phyloP scores from a whole-genome alignment of 306 rosid species.

The Mucuna pruriens region DNA sequence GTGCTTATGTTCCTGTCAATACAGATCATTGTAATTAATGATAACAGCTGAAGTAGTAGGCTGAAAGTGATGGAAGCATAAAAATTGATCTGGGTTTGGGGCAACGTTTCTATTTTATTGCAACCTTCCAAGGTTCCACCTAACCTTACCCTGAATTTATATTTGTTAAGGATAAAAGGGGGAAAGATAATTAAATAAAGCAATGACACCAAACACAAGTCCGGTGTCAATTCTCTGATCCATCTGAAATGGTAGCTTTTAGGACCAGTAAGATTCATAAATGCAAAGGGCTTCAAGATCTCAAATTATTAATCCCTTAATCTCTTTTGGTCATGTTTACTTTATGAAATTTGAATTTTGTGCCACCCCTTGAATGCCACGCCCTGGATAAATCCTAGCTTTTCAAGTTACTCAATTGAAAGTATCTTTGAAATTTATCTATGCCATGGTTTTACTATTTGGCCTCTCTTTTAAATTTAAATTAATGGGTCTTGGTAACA shows the following conservation, averaged over 20 bases:
- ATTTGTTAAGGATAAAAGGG: conserved; percentile 17
- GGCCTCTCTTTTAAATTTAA: background rate
- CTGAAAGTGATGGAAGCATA: conserved; percentile 47
- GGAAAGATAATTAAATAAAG: background rate
- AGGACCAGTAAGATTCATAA: conserved; percentile 38
- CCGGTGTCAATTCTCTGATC: conserved; percentile 17
- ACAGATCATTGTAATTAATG: conserved; percentile 25
- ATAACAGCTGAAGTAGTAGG: conserved; percentile 31
- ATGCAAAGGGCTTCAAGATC: conserved; percentile 14
- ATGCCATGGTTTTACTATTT: conserved; percentile 10
- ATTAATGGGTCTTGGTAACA: no score
- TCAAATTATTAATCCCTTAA: conserved; percentile 24
- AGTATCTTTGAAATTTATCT: background rate
- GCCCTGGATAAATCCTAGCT: background rate
- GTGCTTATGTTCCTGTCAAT: conserved; percentile 37
- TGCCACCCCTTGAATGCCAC: background rate
- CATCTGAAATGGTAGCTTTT: conserved; percentile 39
- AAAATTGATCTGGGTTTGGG: conserved; percentile 32
- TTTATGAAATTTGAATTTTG: conserved; percentile 29
- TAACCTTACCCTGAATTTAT: conserved; percentile 37
- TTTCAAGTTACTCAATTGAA: background rate
- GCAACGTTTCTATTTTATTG: conserved; percentile 38
- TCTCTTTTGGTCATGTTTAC: conserved; percentile 18
- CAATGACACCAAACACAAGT: conserved; percentile 22
- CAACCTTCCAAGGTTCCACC: conserved; percentile 37